Evolutionary conservation across 495 filamentous ascomycete species (phyloP), one percentile per base, ranked within the genome.

Genomic region (Penicillium samsonianum): DNA sequence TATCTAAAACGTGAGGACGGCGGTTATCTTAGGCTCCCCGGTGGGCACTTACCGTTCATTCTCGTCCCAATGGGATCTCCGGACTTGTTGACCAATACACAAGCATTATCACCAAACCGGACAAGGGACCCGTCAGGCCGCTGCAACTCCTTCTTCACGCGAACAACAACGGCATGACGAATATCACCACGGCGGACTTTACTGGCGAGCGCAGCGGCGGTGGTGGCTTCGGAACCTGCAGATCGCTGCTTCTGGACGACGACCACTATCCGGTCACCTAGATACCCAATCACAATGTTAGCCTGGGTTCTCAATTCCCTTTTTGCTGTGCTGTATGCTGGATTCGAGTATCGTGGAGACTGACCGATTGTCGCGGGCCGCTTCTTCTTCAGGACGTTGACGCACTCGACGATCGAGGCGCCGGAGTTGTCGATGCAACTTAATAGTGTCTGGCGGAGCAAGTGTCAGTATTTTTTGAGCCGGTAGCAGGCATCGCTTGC

Each of bases 361-460:
- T 64, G 82, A 98, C 95, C 95, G 69, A 99, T 90, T 54, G 87
- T 90, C 46, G 94, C 95, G 58, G 87, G 81, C 55, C 88, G 80
- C 77, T 96, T 96, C 83, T 93, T 93, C 70, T 88, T 89, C 63
- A 98, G 74, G 45, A 98, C 89, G 69, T 90, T 86, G 67, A 90
- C 89, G 77, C 95, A 99, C 77, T 99, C 95, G 77, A 98, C 95
- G 63, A 99, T 76, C 57, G 95, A 92, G 65, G 95, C 95, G 69
- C 95, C 95, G 48, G 95, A 97, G 82, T 99, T 99, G 87, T 99
- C 95, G 85, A 99, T 97, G 86, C 95, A 98, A 73, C 91, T 97
- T 60, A 98, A 82, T 88, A 99, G 89, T 75, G 92, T 90, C 95
- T 99, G 70, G n/a, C 16, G 9, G 2, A n/a, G 9, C 14, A 9